These are phyloP conservation scores for Vitis hybrid DNA, from an alignment of 177 flowering plant species.

Conservation along the genomic window DNA sequence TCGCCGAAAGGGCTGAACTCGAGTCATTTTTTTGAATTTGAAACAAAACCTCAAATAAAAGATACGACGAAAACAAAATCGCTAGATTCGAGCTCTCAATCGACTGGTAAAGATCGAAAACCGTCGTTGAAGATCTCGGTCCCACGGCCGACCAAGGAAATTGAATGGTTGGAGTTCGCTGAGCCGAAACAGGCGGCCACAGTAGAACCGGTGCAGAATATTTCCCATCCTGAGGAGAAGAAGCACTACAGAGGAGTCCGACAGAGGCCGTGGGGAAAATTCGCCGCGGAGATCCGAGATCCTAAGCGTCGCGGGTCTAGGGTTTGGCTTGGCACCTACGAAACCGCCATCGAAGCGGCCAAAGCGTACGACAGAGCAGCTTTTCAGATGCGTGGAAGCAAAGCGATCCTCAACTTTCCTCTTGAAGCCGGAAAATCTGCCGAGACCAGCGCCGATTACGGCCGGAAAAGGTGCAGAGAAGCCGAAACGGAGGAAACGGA, in stretches of 20 bases:
- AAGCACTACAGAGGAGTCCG: slow-evolving; percentile 71
- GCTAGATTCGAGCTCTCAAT: not conserved
- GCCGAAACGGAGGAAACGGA: slow-evolving; percentile 15
- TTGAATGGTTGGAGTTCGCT: slow-evolving; percentile 25
- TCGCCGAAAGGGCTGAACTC: slow-evolving; percentile 13
- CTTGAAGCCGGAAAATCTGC: slow-evolving; percentile 42
- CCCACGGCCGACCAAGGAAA: slow-evolving; percentile 21
- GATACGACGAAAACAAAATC: slow-evolving; percentile 8
- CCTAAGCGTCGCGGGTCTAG: slow-evolving; percentile 55
- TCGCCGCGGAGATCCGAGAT: slow-evolving; percentile 75
- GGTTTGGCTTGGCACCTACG: slow-evolving; percentile 74
- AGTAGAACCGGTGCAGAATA: not conserved
- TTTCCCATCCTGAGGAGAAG: slow-evolving; percentile 17
- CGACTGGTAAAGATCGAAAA: slow-evolving; percentile 14
- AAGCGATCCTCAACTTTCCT: slow-evolving; percentile 76
- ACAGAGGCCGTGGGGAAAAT: slow-evolving; percentile 73
- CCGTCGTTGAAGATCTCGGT: slow-evolving; percentile 39
- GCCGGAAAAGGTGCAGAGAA: slow-evolving; percentile 22
- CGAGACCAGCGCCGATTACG: not conserved
- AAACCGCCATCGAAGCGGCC: slow-evolving; percentile 67
- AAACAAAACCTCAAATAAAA: not conserved
- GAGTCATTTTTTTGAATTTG: slow-evolving; percentile 8
- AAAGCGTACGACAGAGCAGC: slow-evolving; percentile 71
- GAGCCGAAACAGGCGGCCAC: slow-evolving; percentile 3
- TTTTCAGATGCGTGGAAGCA: slow-evolving; percentile 60